Evolutionary conservation across 2,329 filamentous ascomycete species (phyloP).

Genomic region (Arthroderma sp.): DNA sequence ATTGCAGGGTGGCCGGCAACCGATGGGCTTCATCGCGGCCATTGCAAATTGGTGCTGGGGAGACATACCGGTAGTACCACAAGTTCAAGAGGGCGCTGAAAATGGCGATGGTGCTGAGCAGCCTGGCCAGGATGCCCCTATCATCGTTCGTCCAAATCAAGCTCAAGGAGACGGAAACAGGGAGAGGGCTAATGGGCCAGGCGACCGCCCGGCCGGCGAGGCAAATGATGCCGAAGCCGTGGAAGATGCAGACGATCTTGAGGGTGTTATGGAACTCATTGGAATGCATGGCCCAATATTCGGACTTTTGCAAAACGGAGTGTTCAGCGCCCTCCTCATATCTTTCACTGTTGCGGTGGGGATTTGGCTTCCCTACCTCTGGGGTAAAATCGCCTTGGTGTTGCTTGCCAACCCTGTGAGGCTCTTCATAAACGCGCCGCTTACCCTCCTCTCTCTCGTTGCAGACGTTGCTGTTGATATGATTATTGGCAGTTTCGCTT

Average conservation of each 20-base stretch:
- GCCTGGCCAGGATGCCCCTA: background rate
- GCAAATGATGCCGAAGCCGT: conserved; percentile 43
- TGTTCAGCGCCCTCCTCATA: conserved; percentile 86
- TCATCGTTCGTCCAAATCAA: too few species aligned
- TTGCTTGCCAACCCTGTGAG: conserved; percentile 63
- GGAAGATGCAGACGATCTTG: conserved; percentile 77
- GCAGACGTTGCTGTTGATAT: conserved; percentile 72
- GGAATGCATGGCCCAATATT: conserved; percentile 90
- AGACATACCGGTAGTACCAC: conserved; percentile 18
- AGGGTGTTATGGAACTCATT: conserved; percentile 89
- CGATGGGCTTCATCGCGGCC: conserved; percentile 14
- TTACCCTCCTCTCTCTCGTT: conserved; percentile 56
- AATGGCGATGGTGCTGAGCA: conserved; percentile 41
- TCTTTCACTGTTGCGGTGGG: conserved; percentile 73
- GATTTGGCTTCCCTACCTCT: conserved; percentile 82
- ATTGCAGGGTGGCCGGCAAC: conserved; percentile 4
- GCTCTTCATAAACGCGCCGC: conserved; percentile 52
- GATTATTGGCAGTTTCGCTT: conserved; percentile 51
- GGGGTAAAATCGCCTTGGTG: conserved; percentile 72
- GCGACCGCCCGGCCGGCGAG: conserved; percentile 43
- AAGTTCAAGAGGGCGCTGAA: conserved; percentile 25
- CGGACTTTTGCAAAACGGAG: conserved; percentile 82
- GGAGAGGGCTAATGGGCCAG: conserved; percentile 39
- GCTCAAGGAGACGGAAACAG: conserved; percentile 28
- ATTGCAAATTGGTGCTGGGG: conserved; percentile 35